Evolutionary conservation across 331 rosid species (phyloP).

Genomic region (Prunus yedoensis): DNA sequence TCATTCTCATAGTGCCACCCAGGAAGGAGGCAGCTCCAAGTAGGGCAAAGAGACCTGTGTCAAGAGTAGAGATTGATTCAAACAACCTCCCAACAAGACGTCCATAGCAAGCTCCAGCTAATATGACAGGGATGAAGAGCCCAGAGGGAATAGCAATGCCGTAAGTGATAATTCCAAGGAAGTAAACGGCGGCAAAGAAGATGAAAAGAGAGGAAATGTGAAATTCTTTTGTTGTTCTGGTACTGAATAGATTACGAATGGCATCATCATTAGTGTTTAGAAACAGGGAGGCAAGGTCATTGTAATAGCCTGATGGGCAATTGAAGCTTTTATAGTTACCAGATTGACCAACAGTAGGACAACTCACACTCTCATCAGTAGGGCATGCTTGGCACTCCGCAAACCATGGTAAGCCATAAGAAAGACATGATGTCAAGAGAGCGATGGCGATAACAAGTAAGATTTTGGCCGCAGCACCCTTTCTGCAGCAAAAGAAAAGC

Average conservation of each 20-base stretch:
- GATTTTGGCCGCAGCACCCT: constrained; percentile 59
- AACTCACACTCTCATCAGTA: constrained; percentile 31
- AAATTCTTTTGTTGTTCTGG: constrained; percentile 54
- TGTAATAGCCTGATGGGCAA: constrained; percentile 76
- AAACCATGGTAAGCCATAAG: constrained; percentile 75
- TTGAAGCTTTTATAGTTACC: constrained; percentile 83
- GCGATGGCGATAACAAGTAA: constrained; percentile 56
- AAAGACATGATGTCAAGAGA: constrained; percentile 69
- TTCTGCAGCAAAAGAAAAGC: constrained; percentile 47
- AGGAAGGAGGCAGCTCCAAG: constrained; percentile 87
- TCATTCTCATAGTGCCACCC: constrained; percentile 94
- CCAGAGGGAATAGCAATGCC: constrained; percentile 97
- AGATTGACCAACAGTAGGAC: constrained; percentile 59
- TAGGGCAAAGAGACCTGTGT: constrained; percentile 71
- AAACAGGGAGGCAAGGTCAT: constrained; percentile 92
- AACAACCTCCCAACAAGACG: constrained; percentile 72
- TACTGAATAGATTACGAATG: constrained; percentile 76
- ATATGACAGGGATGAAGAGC: constrained; percentile 93
- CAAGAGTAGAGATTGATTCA: constrained; percentile 56
- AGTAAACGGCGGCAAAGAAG: constrained; percentile 60
- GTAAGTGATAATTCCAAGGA: constrained; percentile 76
- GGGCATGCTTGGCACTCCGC: constrained; percentile 75
- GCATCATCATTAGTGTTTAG: constrained; percentile 90
- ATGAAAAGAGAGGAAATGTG: constrained; percentile 59
- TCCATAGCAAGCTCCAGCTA: constrained; percentile 91